Conservation (phyloP, 2,329 filamentous ascomycete species). For the Aspergillus ibericus region DNA sequence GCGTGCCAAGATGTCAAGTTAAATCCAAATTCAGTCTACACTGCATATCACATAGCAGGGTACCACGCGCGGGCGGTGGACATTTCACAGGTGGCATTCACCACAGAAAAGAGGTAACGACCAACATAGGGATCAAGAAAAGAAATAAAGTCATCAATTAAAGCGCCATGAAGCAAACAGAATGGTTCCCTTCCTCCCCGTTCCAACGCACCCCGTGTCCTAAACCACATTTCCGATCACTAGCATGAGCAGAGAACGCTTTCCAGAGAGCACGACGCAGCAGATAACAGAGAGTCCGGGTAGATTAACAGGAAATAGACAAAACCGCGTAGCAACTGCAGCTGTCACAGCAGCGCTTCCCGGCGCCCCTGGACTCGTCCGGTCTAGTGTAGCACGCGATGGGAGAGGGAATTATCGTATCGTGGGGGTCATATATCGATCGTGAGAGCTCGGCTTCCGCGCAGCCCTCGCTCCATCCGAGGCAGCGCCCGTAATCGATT, state of each 20-base stretch:
- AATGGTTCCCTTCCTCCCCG: background rate
- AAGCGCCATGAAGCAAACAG: background rate
- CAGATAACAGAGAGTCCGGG: background rate
- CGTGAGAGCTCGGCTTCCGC: background rate
- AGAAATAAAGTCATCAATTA: background rate
- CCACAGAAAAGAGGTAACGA: background rate
- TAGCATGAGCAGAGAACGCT: too few relatives aligned
- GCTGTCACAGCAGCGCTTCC: background rate
- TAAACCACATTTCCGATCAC: background rate
- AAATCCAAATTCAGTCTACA: background rate
- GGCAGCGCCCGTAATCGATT: slow-evolving; percentile 23
- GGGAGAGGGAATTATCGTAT: background rate
- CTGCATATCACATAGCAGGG: background rate
- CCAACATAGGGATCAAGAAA: background rate
- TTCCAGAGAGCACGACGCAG: background rate
- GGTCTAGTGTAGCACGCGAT: slow-evolving; percentile 2
- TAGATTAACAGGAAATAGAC: background rate
- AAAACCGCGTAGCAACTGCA: slow-evolving; percentile 1
- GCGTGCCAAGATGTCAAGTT: background rate
- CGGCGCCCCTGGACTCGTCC: background rate
- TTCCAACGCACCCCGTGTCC: background rate
- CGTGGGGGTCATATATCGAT: slow-evolving; percentile 1
- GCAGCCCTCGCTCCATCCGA: slow-evolving; percentile 15
- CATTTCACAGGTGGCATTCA: background rate
- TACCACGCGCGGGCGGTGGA: background rate